phyloP scores from a whole-genome alignment of 805 yeast genomes.

The Kuraishia borneana region DNA sequence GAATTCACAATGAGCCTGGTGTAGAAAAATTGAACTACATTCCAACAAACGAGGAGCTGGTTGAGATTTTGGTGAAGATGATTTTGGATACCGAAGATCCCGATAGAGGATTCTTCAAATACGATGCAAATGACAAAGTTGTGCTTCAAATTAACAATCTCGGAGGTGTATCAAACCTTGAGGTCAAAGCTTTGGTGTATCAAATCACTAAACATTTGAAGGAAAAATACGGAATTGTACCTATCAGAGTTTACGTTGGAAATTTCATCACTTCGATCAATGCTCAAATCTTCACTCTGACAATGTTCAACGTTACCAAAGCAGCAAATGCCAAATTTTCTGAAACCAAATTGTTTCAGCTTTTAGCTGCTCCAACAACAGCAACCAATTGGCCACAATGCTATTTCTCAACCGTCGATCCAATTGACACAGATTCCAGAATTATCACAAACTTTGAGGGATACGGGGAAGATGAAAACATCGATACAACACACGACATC shows the following conservation, averaged over 20 bases:
- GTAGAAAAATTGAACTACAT: slow-evolving; percentile 18
- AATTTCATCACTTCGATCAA: slow-evolving; percentile 24
- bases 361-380: slow-evolving; percentile 19
- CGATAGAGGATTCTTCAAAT: slow-evolving; percentile 20
- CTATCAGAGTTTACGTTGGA: slow-evolving; percentile 21
- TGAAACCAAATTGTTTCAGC: slow-evolving; percentile 14
- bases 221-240: slow-evolving; percentile 14
- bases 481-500: slow-evolving; percentile 8
- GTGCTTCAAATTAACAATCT: slow-evolving; percentile 22
- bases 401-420: slow-evolving; percentile 6
- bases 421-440: slow-evolving; percentile 12
- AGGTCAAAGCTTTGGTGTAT: slow-evolving; percentile 17
- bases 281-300: slow-evolving; percentile 25
- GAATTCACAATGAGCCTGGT: slow-evolving; percentile 29
- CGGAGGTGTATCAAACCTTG: slow-evolving; percentile 25
- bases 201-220: slow-evolving; percentile 14
- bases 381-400: slow-evolving; percentile 21
- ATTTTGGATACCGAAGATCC: slow-evolving; percentile 15
- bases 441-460: slow-evolving; percentile 16
- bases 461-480: slow-evolving; percentile 11
- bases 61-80: slow-evolving; percentile 14
- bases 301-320: slow-evolving; percentile 22
- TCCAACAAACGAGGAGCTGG: slow-evolving; percentile 21
- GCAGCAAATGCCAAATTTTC: slow-evolving; percentile 13
- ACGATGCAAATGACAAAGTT: slow-evolving; percentile 17